These are phyloP conservation scores for Thelephora aurantiotincta DNA, from an alignment of 768 basidiomycete species.

Conservation along the genomic window DNA sequence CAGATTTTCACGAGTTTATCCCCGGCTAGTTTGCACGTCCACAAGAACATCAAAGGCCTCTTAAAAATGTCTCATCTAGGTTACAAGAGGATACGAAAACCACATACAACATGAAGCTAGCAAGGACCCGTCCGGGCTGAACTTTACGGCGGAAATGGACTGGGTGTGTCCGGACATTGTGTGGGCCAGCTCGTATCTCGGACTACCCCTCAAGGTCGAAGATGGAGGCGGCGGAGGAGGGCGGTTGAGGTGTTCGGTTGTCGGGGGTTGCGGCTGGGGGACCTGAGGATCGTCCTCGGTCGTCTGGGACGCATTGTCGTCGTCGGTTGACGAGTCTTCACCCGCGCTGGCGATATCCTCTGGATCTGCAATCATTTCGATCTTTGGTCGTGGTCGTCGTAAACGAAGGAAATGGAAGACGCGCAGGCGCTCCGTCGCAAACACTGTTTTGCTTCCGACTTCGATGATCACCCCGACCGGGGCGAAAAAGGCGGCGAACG, in stretches of 20 bases:
- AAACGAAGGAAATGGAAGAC: background rate
- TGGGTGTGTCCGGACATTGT: slow-evolving; percentile 65
- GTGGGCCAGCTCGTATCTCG: slow-evolving; percentile 58
- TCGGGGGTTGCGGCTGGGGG: slow-evolving; percentile 36
- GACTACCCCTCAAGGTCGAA: slow-evolving; percentile 23
- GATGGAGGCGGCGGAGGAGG: slow-evolving; percentile 17
- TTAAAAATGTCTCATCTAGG: background rate
- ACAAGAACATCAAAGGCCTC: background rate
- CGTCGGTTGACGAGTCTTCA: slow-evolving; percentile 33
- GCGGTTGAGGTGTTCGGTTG: slow-evolving; percentile 23
- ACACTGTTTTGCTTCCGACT: background rate
- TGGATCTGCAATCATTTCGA: background rate
- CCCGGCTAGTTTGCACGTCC: slow-evolving; percentile 31
- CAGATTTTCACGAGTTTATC: slow-evolving; percentile 73
- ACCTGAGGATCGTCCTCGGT: slow-evolving; percentile 78
- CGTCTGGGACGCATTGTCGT: slow-evolving; percentile 64
- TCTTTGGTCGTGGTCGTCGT: background rate
- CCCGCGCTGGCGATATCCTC: slow-evolving; percentile 4
- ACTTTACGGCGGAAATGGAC: slow-evolving; percentile 81
- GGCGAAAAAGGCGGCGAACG: background rate
- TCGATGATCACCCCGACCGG: background rate
- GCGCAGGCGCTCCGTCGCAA: background rate
- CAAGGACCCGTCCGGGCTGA: slow-evolving; percentile 76
- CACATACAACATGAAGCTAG: slow-evolving; percentile 74
- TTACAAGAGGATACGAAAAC: background rate